A percentile compares a stretch with the other conserved stretches of the same genome.
These are phyloP conservation scores for Cladosporium colombiae DNA, from an alignment of 2,329 filamentous ascomycete genomes.

Conservation along the genomic window DNA sequence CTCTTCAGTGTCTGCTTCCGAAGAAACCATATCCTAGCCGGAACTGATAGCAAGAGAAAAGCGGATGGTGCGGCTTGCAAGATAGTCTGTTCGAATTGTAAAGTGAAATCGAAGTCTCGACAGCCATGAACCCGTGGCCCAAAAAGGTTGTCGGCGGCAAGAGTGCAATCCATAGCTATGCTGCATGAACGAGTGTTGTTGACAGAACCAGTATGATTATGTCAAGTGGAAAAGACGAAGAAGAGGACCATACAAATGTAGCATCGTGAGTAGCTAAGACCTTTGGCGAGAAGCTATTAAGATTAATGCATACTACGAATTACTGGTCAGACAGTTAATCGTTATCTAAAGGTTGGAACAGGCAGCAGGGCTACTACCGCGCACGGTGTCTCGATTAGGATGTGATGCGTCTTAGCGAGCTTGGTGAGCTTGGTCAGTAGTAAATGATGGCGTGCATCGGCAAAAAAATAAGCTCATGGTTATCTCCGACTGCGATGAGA, in stretches of 20 bases:
- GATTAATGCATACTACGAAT: neutral
- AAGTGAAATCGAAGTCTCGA: conserved; percentile 30
- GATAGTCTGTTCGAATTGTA: conserved; percentile 30
- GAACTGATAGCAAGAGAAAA: conserved; percentile 25
- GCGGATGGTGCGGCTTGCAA: conserved; percentile 27
- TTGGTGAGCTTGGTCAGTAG: too few species aligned
- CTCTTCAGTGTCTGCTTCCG: conserved; percentile 26
- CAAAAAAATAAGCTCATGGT: too few species aligned
- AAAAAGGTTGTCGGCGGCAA: neutral
- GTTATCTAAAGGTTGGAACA: too few species aligned
- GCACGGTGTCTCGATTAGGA: too few species aligned
- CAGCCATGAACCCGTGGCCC: neutral
- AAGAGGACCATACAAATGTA: neutral
- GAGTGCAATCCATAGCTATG: neutral
- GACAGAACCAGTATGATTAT: neutral
- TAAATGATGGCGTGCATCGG: too few species aligned
- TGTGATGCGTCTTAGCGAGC: too few species aligned
- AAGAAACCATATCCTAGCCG: conserved; percentile 23
- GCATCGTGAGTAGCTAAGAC: neutral
- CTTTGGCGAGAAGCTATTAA: neutral
- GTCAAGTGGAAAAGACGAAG: neutral
- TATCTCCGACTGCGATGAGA: too few species aligned
- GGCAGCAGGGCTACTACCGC: too few species aligned
- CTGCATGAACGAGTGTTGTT: neutral
- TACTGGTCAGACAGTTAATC: too few species aligned